Evolutionary conservation across 129 eudicot species (phyloP).

Genomic region (Lactuca sativa): DNA sequence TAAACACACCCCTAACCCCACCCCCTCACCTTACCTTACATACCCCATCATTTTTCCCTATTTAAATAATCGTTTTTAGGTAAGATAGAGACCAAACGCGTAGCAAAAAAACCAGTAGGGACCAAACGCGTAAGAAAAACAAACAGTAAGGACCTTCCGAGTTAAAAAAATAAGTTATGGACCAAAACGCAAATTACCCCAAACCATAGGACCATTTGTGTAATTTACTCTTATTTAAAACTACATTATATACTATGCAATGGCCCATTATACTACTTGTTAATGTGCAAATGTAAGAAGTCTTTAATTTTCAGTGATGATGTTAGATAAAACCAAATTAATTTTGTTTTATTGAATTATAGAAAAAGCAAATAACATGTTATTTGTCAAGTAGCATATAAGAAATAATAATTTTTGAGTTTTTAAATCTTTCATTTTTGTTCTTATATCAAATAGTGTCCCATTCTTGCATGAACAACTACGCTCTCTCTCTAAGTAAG

Average conservation of each 20-base stretch:
- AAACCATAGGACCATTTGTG: no score
- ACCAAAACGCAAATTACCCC: no score
- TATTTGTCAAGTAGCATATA: neutral
- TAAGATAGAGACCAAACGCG: no score
- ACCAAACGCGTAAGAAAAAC: no score
- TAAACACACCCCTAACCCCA: no score
- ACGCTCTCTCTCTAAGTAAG: slow-evolving; percentile 15
- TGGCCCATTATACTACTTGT: neutral
- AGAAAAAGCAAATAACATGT: neutral
- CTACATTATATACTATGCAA: neutral
- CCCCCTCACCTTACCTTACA: no score
- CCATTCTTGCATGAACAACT: slow-evolving; percentile 36
- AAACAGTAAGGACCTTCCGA: no score
- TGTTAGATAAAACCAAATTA: neutral
- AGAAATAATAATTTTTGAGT: neutral
- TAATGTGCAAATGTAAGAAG: neutral
- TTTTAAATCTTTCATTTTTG: slow-evolving; percentile 18
- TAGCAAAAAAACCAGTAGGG: no score
- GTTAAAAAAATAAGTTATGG: no score
- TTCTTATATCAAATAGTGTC: slow-evolving; percentile 30
- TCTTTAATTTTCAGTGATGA: neutral
- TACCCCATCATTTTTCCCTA: no score
- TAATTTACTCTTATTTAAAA: no score
- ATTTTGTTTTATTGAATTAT: neutral
- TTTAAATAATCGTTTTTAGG: no score